Base-by-base conservation (phyloP, 805 yeast genomes). In the Barnettozyma salicaria region DNA sequence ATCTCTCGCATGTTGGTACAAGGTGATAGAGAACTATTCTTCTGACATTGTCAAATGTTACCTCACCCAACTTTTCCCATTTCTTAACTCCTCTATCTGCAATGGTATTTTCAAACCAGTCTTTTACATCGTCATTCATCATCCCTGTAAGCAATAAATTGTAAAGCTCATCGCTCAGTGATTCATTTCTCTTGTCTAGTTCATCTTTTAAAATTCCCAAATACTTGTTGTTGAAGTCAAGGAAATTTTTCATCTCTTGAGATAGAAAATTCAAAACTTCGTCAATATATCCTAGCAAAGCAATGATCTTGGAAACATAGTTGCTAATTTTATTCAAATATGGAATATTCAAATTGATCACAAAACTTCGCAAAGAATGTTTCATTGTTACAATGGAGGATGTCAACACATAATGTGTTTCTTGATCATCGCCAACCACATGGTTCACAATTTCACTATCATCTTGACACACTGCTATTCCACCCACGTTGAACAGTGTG, bases 21-120 rank as follows among this genome's bases (percentile, higher is more conserved):
- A 78, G 41, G 27, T 70, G 68, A 28, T 72, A 63, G 38, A 72
- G 70, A 1, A 75, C 45, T 0, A 63, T 55, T 38, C 74, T 70
- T 37, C 77, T 59, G 1, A 71, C 57, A 30, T 60, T 60, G 29
- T 78, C 80, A 49, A 72, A 79, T 11, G 70, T 62, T 2, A 65
- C 56, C 24, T 65, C 67, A 0, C 82, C 80, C 13, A 68, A 35
- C 36, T 66, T 68, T 3, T 60, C 58, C 72, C 86, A 72, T 45
- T 74, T 64, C 43, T 71, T 74, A 14, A 74, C 53, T 20, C 84
- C 84, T 43, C 82, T 62, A 43, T 80, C 87, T 0, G 85, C 88
- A 23, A 82, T 60, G 32, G 77, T 74, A 46, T 79, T 78, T 17
- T 73, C 67, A 50, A 83, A 60, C 77, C 78, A 82, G 39, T 74